Percentiles rank a stretch among this genome's conserved stretches.
Conservation (phyloP, 371 early-diverging fungal genomes). For the Dichotomocladium elegans region DNA sequence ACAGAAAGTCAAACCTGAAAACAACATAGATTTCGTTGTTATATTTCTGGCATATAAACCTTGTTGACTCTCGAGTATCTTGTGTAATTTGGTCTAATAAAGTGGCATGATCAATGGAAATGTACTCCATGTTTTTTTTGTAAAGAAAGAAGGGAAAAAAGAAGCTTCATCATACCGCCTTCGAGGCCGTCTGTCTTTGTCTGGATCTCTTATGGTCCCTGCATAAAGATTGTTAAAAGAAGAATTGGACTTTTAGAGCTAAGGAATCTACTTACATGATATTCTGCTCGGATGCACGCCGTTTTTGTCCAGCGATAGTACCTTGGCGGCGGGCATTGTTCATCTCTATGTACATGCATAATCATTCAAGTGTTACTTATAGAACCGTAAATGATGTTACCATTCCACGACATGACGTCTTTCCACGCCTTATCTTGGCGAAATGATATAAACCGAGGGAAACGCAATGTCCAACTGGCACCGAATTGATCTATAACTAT, state of each 20-base stretch:
- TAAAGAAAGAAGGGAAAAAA: too few species aligned
- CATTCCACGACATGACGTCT: constrained; percentile 51
- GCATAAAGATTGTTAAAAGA: too few species aligned
- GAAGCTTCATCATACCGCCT: too few species aligned
- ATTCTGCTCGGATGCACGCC: constrained; percentile 5
- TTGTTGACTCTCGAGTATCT: constrained; percentile 22
- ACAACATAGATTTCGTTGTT: constrained; percentile 39
- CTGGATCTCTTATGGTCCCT: too few species aligned
- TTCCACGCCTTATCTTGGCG: constrained; percentile 65
- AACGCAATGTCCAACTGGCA: constrained; percentile 64
- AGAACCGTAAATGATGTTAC: too few species aligned
- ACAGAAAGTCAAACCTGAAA: constrained; percentile 60
- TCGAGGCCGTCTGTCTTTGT: too few species aligned
- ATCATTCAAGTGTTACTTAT: not conserved
- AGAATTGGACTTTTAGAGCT: too few species aligned
- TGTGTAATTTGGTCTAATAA: too few species aligned
- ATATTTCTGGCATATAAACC: constrained; percentile 45
- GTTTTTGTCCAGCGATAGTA: constrained; percentile 23
- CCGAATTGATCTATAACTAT: constrained; percentile 41
- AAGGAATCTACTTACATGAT: constrained; percentile 21
- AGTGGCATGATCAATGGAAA: too few species aligned
- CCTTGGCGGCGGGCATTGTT: constrained; percentile 18
- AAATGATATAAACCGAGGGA: constrained; percentile 65
- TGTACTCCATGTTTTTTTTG: too few species aligned
- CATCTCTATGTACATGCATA: constrained; percentile 7